Percentiles rank a stretch among this genome's conserved stretches.
Evolutionary conservation across 2,329 filamentous ascomycete genomes (phyloP).

Genomic region (Monilinia laxa): DNA sequence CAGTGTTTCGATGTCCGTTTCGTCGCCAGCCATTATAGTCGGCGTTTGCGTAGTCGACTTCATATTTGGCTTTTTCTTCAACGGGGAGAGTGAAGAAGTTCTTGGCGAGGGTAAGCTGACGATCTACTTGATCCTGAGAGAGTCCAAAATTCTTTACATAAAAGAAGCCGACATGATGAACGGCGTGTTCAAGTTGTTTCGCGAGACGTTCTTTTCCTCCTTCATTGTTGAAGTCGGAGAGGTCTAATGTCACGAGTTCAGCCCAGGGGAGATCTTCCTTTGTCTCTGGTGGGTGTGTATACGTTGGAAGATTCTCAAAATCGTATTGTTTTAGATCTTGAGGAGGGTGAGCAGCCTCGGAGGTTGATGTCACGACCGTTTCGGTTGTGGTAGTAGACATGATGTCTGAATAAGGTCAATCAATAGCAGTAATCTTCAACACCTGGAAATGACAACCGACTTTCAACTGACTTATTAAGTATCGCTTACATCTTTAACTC

Average conservation of each 20-base stretch:
- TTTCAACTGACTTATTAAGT: neutral
- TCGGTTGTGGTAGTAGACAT: conserved; percentile 32
- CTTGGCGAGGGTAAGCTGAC: conserved; percentile 60
- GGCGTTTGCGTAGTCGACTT: conserved; percentile 50
- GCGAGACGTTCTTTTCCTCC: conserved; percentile 53
- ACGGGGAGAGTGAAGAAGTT: conserved; percentile 56
- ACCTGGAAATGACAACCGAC: neutral
- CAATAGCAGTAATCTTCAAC: neutral
- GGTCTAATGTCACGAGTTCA: conserved; percentile 55
- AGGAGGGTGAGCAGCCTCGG: conserved; percentile 19
- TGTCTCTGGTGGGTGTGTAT: conserved; percentile 49
- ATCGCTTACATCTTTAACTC: neutral
- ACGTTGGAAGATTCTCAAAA: conserved; percentile 41
- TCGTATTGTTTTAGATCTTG: conserved; percentile 31
- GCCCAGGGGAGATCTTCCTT: conserved; percentile 50
- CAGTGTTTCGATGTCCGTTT: conserved; percentile 40
- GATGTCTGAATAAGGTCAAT: neutral
- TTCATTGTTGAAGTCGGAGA: conserved; percentile 48
- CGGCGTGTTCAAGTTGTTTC: conserved; percentile 53
- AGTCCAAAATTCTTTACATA: conserved; percentile 63
- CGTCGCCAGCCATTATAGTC: conserved; percentile 59
- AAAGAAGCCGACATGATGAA: conserved; percentile 56
- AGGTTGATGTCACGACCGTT: conserved; percentile 12
- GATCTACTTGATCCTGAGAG: conserved; percentile 58
- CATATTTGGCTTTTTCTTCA: conserved; percentile 59